Evolutionary conservation across 1,284 basidiomycete genomes (phyloP).

Genomic region (Boletus hoseneyae): DNA sequence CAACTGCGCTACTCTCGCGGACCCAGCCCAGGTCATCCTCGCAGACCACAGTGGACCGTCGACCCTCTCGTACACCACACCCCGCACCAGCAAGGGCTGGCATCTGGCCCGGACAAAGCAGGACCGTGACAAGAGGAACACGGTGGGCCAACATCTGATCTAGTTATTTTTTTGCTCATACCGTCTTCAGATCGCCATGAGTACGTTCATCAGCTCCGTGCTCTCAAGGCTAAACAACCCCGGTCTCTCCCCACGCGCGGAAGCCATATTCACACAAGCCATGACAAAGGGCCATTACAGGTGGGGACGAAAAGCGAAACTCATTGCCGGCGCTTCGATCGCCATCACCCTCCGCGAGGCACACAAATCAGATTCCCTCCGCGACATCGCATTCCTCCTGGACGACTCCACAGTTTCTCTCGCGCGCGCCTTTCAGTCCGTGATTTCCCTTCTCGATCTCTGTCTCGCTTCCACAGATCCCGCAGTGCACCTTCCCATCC

Average conservation of each 20-base stretch:
- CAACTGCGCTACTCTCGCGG: constrained; percentile 60
- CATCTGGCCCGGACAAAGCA: constrained; percentile 59
- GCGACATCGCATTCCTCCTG: constrained; percentile 63
- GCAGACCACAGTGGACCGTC: constrained; percentile 41
- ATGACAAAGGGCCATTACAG: constrained; percentile 53
- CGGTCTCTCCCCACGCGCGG: constrained; percentile 57
- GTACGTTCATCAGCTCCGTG: constrained; percentile 56
- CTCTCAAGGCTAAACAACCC: constrained; percentile 52
- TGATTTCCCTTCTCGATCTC: constrained; percentile 43
- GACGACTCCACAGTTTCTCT: constrained; percentile 51
- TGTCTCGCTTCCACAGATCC: constrained; percentile 34
- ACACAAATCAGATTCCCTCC: constrained; percentile 59
- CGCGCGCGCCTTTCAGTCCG: constrained; percentile 51
- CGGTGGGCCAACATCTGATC: constrained; percentile 35
- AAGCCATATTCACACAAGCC: constrained; percentile 60
- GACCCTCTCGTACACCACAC: constrained; percentile 26
- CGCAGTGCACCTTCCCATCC: constrained; percentile 38
- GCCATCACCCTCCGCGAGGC: constrained; percentile 66
- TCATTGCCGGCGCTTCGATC: constrained; percentile 62
- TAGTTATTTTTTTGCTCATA: not conserved
- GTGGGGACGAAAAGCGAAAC: constrained; percentile 68
- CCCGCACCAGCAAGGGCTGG: constrained; percentile 45
- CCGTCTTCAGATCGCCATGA: constrained; percentile 52
- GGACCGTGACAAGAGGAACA: constrained; percentile 56
- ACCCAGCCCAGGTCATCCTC: constrained; percentile 57